Percentiles rank a stretch among this genome's conserved stretches.
Conservation (phyloP, 148 eudicot species). For the Amaranthus palmeri region DNA sequence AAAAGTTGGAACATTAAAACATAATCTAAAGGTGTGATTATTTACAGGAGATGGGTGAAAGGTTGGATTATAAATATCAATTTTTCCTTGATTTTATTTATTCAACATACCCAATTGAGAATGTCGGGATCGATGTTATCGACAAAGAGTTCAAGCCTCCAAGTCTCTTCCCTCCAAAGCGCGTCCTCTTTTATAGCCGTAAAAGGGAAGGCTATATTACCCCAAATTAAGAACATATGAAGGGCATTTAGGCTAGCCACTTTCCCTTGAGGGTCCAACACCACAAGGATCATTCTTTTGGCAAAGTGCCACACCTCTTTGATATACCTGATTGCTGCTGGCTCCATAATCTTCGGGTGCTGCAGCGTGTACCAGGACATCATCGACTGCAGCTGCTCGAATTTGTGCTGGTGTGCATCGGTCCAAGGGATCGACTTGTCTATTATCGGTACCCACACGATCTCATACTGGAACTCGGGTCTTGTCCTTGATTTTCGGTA, state of each 20-base stretch:
- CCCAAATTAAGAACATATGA: slow-evolving; percentile 90
- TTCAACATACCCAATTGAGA: slow-evolving; percentile 47
- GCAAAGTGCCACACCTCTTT: slow-evolving; percentile 70
- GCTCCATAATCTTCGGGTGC: slow-evolving; percentile 65
- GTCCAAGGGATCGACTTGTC: slow-evolving; percentile 47
- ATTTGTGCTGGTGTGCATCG: slow-evolving; percentile 40
- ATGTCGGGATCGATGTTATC: slow-evolving; percentile 49
- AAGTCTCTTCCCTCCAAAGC: slow-evolving; percentile 67
- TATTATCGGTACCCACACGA: slow-evolving; percentile 80
- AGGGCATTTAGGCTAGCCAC: slow-evolving; percentile 64
- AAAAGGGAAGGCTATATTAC: slow-evolving; percentile 69
- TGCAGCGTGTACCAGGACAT: slow-evolving; percentile 82
- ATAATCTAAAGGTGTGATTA: too few relatives aligned
- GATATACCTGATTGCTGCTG: slow-evolving; percentile 61
- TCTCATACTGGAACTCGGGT: slow-evolving; percentile 48
- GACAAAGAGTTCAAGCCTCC: slow-evolving; percentile 72
- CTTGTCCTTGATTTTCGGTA: slow-evolving; percentile 44
- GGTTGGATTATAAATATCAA: too few relatives aligned
- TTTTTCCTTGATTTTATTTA: too few relatives aligned
- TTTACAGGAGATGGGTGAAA: too few relatives aligned
- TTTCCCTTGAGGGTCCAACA: slow-evolving; percentile 74
- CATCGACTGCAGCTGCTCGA: slow-evolving; percentile 42
- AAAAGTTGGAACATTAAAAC: neutral
- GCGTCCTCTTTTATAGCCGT: slow-evolving; percentile 49
- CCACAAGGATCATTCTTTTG: slow-evolving; percentile 66